A percentile compares a stretch with the other conserved stretches of the same genome.
These are phyloP conservation scores for Pisolithus microcarpus DNA, from an alignment of 768 basidiomycete genomes.

Conservation along the genomic window DNA sequence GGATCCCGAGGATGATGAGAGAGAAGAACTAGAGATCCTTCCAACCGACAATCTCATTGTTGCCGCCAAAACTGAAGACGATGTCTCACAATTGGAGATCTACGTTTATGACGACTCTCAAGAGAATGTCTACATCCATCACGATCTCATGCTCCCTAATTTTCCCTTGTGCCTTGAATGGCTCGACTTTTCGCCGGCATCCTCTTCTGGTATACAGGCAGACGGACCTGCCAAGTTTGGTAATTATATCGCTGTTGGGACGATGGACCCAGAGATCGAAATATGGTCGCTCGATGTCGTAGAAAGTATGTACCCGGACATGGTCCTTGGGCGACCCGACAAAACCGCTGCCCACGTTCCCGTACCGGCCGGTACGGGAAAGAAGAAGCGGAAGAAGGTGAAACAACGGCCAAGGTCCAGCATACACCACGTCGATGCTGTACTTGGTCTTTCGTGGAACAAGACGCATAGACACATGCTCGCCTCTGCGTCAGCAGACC, in stretches of 20 bases:
- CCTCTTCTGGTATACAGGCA: slow-evolving; percentile 30
- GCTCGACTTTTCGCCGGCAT: slow-evolving; percentile 87
- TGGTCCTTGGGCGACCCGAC: slow-evolving; percentile 86
- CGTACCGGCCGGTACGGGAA: slow-evolving; percentile 79
- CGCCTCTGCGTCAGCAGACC: slow-evolving; percentile 88
- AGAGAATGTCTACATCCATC: slow-evolving; percentile 92
- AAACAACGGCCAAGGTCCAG: slow-evolving; percentile 56
- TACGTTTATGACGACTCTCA: slow-evolving; percentile 91
- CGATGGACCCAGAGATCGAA: slow-evolving; percentile 96
- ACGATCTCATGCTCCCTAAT: slow-evolving; percentile 95
- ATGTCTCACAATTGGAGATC: slow-evolving; percentile 90
- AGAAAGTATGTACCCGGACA: slow-evolving; percentile 89
- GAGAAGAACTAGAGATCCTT: slow-evolving; percentile 80
- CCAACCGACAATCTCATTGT: slow-evolving; percentile 92
- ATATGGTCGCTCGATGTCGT: slow-evolving; percentile 95
- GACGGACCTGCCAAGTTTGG: slow-evolving; percentile 43
- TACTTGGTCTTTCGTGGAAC: slow-evolving; percentile 93
- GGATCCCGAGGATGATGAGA: slow-evolving; percentile 76
- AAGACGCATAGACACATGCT: slow-evolving; percentile 81
- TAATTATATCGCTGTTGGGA: slow-evolving; percentile 94
- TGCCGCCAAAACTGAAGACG: slow-evolving; percentile 91
- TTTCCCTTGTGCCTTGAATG: slow-evolving; percentile 99
- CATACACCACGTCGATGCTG: slow-evolving; percentile 86
- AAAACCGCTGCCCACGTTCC: slow-evolving; percentile 75
- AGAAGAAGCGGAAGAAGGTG: slow-evolving; percentile 90